Conservation (phyloP, 257 asterid genomes). For the Gentiana dahurica region DNA sequence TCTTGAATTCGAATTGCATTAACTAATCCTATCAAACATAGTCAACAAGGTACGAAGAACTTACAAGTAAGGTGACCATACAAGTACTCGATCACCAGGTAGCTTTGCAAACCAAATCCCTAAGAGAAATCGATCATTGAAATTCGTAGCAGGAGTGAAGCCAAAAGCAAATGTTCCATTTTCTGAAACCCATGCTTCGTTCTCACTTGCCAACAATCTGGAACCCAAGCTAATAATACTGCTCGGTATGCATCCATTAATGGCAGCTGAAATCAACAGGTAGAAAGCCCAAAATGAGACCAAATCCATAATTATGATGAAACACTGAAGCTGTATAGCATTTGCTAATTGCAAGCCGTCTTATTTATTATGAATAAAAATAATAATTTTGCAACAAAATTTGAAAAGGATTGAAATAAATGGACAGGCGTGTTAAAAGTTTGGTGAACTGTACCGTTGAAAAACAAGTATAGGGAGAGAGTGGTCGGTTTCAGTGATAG, state of each 20-base stretch:
- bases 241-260: constrained; percentile 21
- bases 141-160: constrained; percentile 25
- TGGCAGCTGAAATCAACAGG: constrained; percentile 13
- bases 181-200: constrained; percentile 63
- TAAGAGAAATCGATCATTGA: constrained; percentile 34
- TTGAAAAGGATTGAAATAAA: too few species aligned
- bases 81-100: constrained; percentile 64
- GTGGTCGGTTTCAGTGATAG: too few species aligned
- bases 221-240: constrained; percentile 47
- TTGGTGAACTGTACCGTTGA: too few species aligned
- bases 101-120: constrained; percentile 73
- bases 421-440: too few species aligned
- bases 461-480: too few species aligned
- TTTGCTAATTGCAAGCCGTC: not conserved
- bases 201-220: constrained; percentile 42
- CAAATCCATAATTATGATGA: constrained; percentile 11
- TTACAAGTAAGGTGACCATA: constrained; percentile 74
- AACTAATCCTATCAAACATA: too few species aligned
- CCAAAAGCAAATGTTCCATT: constrained; percentile 84
- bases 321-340: not conserved
- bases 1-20: too few species aligned
- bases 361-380: constrained; percentile 15
- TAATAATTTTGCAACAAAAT: too few species aligned
- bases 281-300: constrained; percentile 14
- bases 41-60: constrained; percentile 12